Percentiles rank a stretch among this genome's conserved stretches.
Conservation (phyloP, 1,284 basidiomycete genomes). For the Apiotrichum brassicae region DNA sequence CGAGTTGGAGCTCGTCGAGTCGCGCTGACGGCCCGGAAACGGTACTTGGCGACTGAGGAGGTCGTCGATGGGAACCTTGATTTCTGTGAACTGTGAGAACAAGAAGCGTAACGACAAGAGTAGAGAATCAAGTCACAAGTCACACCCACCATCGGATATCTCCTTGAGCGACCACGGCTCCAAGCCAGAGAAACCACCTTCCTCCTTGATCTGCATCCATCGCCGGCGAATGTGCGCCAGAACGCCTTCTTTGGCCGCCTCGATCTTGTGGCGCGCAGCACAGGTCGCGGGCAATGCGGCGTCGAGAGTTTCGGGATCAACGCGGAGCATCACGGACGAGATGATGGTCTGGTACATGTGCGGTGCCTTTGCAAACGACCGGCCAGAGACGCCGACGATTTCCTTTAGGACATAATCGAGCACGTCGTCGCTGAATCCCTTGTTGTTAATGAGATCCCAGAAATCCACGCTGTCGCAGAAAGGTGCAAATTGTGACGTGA, state of each 20-base stretch:
- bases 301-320: conserved; percentile 57
- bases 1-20: no score
- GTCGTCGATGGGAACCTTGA: conserved; percentile 70
- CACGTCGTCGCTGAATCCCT: conserved; percentile 62
- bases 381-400: conserved; percentile 51
- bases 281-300: conserved; percentile 62
- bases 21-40: conserved; percentile 5
- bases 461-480: conserved; percentile 65
- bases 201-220: conserved; percentile 70
- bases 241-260: conserved; percentile 63
- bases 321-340: conserved; percentile 62
- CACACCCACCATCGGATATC: conserved; percentile 65
- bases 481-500: conserved; percentile 55
- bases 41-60: conserved; percentile 47
- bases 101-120: no score
- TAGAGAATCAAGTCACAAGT: neutral
- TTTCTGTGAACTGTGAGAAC: no score
- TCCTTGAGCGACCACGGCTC: conserved; percentile 84
- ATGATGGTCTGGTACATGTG: conserved; percentile 68
- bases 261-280: conserved; percentile 59
- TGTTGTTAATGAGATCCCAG: conserved; percentile 62
- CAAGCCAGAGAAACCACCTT: conserved; percentile 70
- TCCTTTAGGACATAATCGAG: conserved; percentile 65
- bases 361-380: conserved; percentile 55
- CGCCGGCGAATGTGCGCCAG: conserved; percentile 50